These are phyloP conservation scores for Aspergillus fumigatus DNA, from an alignment of 2,329 filamentous ascomycete genomes.

Conservation along the genomic window DNA sequence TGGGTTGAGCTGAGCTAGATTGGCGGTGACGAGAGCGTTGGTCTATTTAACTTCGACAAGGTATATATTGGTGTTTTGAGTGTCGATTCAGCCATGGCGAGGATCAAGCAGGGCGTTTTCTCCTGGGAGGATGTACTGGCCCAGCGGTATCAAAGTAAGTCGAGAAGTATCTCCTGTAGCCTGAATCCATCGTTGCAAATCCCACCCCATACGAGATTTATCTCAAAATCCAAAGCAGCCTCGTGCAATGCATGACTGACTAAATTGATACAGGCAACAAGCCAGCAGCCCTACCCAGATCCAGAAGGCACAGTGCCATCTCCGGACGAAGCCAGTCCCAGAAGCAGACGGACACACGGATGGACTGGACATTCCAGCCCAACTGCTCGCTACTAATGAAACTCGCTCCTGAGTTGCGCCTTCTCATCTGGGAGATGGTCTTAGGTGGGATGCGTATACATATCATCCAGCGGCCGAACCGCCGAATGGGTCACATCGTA, in stretches of 20 bases:
- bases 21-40: neutral
- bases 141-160: conserved; percentile 37
- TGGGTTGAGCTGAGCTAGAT: neutral
- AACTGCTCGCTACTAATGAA: conserved; percentile 27
- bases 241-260: conserved; percentile 1
- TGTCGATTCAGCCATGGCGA: conserved; percentile 22
- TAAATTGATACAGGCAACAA: conserved; percentile 23
- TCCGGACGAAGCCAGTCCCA: conserved; percentile 1
- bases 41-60: neutral
- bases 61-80: neutral
- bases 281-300: conserved; percentile 19
- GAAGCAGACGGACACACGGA: conserved; percentile 10
- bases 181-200: neutral
- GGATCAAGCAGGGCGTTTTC: conserved; percentile 34
- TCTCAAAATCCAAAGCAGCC: neutral
- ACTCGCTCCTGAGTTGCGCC: conserved; percentile 32
- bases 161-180: neutral
- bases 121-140: conserved; percentile 39
- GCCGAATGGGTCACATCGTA: conserved; percentile 29
- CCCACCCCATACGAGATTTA: neutral
- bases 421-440: conserved; percentile 35
- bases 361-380: conserved; percentile 16
- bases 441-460: conserved; percentile 30
- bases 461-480: conserved; percentile 31
- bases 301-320: conserved; percentile 10